These are phyloP conservation scores for Paraconiothyrium sp. DNA, from an alignment of 2,329 filamentous ascomycete species.

Conservation along the genomic window DNA sequence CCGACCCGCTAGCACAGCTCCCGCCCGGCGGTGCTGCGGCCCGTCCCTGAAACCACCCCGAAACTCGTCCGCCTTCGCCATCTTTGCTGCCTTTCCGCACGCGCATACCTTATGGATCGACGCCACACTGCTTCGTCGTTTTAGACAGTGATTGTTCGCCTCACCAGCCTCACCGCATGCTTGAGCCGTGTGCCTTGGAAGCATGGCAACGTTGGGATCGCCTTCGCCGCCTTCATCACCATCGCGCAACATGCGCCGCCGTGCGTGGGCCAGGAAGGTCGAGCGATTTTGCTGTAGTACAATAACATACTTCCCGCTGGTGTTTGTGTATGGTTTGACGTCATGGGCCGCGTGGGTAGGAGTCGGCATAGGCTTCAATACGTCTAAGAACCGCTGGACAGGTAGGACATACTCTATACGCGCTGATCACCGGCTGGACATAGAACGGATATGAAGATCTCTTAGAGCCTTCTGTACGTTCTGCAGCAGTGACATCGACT, in stretches of 20 bases:
- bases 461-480: slow-evolving; percentile 1
- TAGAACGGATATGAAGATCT: neutral
- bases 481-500: neutral
- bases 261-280: slow-evolving; percentile 70
- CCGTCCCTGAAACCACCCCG: slow-evolving; percentile 35
- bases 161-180: slow-evolving; percentile 37
- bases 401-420: slow-evolving; percentile 32
- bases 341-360: slow-evolving; percentile 94
- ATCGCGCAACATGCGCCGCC: slow-evolving; percentile 49
- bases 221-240: slow-evolving; percentile 52
- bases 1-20: slow-evolving; percentile 15
- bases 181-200: slow-evolving; percentile 27
- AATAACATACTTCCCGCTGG: slow-evolving; percentile 84
- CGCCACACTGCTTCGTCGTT: slow-evolving; percentile 24
- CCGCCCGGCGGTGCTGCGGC: neutral
- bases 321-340: slow-evolving; percentile 89
- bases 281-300: slow-evolving; percentile 86
- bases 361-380: slow-evolving; percentile 70
- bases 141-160: slow-evolving; percentile 4
- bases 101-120: slow-evolving; percentile 20
- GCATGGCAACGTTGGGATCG: slow-evolving; percentile 52
- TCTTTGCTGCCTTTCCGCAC: slow-evolving; percentile 17
- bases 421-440: slow-evolving; percentile 1
- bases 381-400: slow-evolving; percentile 47
- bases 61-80: slow-evolving; percentile 21